Evolutionary conservation across 1,284 basidiomycete species (phyloP).

Genomic region (Stereum hirsutum): DNA sequence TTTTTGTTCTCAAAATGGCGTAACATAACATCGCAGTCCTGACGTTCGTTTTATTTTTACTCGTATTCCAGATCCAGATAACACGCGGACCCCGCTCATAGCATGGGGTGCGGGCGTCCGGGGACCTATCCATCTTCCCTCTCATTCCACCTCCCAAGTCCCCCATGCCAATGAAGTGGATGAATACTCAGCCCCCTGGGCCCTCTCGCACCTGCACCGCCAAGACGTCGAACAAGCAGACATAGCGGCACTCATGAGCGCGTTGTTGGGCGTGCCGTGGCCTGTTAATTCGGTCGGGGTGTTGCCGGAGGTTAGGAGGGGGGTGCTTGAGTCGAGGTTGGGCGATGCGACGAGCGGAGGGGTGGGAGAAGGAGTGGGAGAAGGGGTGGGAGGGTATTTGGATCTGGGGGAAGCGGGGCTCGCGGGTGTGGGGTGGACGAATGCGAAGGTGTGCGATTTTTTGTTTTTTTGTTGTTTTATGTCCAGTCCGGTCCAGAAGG

Average conservation of each 20-base stretch:
- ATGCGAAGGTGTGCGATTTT: conserved; percentile 42
- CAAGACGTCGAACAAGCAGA: conserved; percentile 83
- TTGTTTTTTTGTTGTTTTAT: not conserved
- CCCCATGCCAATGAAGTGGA: conserved; percentile 52
- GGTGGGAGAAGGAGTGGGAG: too few relatives aligned
- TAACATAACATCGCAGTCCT: not conserved
- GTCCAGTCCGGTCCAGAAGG: too few relatives aligned
- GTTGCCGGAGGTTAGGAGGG: conserved; percentile 60
- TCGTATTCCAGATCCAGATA: conserved; percentile 70
- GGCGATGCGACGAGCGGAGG: too few relatives aligned
- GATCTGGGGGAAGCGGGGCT: conserved; percentile 26
- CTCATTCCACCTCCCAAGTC: conserved; percentile 11
- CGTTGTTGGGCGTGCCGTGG: conserved; percentile 63
- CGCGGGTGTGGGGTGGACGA: conserved; percentile 58
- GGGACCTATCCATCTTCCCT: conserved; percentile 33
- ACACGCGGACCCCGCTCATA: conserved; percentile 80
- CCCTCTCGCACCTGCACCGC: conserved; percentile 43
- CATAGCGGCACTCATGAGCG: conserved; percentile 71
- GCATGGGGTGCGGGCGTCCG: conserved; percentile 78
- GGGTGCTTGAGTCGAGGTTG: too few relatives aligned
- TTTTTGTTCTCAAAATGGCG: not conserved
- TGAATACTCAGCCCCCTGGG: conserved; percentile 59
- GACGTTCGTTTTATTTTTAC: too few relatives aligned
- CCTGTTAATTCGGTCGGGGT: conserved; percentile 74
- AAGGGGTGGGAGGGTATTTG: conserved; percentile 47